Evolutionary conservation across 2,329 filamentous ascomycete species (phyloP).

Genomic region (Claviceps africana): DNA sequence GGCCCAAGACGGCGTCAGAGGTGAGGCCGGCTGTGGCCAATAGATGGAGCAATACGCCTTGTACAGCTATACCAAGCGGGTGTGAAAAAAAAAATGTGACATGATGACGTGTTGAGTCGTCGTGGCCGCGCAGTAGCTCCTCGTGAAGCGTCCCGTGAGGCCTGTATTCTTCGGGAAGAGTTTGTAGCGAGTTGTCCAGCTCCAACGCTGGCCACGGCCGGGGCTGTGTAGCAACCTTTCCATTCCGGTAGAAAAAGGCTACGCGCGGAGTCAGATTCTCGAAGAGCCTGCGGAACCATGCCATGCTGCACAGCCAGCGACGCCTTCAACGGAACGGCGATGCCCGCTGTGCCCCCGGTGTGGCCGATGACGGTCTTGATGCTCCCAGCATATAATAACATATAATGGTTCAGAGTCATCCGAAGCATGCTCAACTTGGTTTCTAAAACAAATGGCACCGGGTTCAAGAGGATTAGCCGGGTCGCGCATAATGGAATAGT

Average conservation of each 20-base stretch:
- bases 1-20: background rate
- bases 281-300: background rate
- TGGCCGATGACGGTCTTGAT: constrained; percentile 12
- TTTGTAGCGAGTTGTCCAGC: background rate
- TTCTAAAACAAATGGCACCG: constrained; percentile 6
- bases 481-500: too few relatives aligned
- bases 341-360: constrained; percentile 12
- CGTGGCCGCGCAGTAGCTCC: background rate
- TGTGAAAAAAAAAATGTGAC: background rate
- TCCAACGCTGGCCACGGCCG: background rate
- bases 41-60: background rate
- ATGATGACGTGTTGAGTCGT: background rate
- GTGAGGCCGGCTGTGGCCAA: background rate
- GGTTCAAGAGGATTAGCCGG: constrained; percentile 15
- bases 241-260: background rate
- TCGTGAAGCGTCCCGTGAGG: background rate
- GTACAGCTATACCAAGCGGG: background rate
- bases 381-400: constrained; percentile 9
- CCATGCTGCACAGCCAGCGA: background rate
- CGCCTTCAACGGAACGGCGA: constrained; percentile 14
- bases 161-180: background rate
- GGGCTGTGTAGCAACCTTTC: background rate
- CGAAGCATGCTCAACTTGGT: constrained; percentile 7
- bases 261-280: too few relatives aligned
- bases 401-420: constrained; percentile 8